These are phyloP conservation scores for Annulohypoxylon maeteangense DNA, from an alignment of 495 filamentous ascomycete species.

Conservation along the genomic window DNA sequence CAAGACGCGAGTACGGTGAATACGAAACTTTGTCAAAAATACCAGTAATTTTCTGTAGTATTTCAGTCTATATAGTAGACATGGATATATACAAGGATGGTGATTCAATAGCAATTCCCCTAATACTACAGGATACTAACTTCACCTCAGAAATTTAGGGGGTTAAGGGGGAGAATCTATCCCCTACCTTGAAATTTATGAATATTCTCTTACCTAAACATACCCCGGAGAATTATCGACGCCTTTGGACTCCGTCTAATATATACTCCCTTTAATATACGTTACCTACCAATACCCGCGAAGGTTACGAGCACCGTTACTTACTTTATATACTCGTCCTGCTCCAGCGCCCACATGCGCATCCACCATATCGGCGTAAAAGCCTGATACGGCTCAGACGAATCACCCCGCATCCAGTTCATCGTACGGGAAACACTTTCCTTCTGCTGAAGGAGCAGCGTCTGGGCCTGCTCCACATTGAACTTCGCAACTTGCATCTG, in stretches of 20 bases:
- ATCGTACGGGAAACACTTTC: neutral
- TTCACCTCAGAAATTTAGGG: neutral
- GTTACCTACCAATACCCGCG: neutral
- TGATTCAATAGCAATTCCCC: neutral
- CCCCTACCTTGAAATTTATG: neutral
- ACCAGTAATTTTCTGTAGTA: neutral
- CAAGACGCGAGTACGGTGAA: neutral
- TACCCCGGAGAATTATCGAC: neutral
- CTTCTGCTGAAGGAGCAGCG: slow-evolving; percentile 55
- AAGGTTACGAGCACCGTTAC: neutral
- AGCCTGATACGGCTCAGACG: neutral
- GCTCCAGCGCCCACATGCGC: slow-evolving; percentile 13
- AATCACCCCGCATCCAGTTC: slow-evolving; percentile 3
- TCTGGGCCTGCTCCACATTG: slow-evolving; percentile 64
- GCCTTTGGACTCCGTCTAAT: neutral
- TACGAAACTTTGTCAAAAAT: neutral
- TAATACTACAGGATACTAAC: too few species aligned
- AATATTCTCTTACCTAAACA: neutral
- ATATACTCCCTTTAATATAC: neutral
- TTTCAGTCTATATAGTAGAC: neutral
- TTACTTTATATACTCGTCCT: neutral
- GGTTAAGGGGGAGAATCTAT: neutral
- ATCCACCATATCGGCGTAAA: slow-evolving; percentile 22
- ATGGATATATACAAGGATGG: neutral
- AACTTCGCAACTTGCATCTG: slow-evolving; percentile 15